Percentiles rank a stretch among this genome's conserved stretches.
Conservation (phyloP, 345 rosid genomes). For the Hibiscus trionum region DNA sequence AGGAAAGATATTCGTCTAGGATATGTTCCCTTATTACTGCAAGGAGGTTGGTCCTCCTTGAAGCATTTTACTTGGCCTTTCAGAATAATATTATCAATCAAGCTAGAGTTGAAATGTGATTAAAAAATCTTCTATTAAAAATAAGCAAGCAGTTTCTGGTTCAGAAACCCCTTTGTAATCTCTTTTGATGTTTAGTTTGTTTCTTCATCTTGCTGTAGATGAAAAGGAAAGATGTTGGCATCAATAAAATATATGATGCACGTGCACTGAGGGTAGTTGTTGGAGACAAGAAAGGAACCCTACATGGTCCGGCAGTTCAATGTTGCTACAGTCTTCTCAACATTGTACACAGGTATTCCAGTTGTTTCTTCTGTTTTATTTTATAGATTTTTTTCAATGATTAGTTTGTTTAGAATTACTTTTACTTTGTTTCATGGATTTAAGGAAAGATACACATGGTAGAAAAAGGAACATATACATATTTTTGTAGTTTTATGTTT, state of each 20-base stretch:
- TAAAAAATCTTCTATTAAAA: not conserved
- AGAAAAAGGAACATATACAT: not conserved
- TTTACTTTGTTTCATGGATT: not conserved
- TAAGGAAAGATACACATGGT: not conserved
- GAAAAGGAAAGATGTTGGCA: conserved; percentile 64
- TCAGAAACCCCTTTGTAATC: not conserved
- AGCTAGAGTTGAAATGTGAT: not conserved
- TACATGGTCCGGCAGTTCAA: conserved; percentile 67
- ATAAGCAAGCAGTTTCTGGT: not conserved
- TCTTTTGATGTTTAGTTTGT: not conserved
- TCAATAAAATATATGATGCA: conserved; percentile 56
- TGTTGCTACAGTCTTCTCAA: conserved; percentile 65
- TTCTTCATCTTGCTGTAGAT: conserved; percentile 28
- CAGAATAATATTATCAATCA: not conserved
- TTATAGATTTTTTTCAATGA: not conserved
- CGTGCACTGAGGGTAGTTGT: conserved; percentile 71
- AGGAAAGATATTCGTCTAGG: too few relatives aligned
- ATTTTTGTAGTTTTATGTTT: not conserved
- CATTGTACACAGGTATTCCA: conserved; percentile 49
- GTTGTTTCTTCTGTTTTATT: not conserved
- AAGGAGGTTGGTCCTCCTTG: too few relatives aligned
- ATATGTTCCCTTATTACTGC: too few relatives aligned
- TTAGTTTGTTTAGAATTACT: not conserved
- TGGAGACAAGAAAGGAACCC: conserved; percentile 65
- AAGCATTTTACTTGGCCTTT: not conserved